These are phyloP conservation scores for Macrophomina pseudophaseolina DNA, from an alignment of 2,329 filamentous ascomycete species.

Conservation along the genomic window DNA sequence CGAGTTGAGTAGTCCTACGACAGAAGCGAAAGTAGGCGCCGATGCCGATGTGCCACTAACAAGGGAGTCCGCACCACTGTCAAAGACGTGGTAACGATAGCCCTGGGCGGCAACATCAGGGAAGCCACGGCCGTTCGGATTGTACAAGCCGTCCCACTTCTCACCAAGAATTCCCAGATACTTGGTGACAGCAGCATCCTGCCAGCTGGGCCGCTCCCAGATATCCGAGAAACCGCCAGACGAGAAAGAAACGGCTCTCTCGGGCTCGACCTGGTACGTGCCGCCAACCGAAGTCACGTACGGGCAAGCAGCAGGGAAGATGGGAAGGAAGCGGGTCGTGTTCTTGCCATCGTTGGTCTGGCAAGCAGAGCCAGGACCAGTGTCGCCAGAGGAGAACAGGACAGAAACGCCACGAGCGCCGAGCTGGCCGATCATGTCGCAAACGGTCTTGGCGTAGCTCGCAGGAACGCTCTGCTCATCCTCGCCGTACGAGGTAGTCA, in stretches of 20 bases:
- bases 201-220: slow-evolving; percentile 50
- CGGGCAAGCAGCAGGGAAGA: slow-evolving; percentile 54
- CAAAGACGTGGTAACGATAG: slow-evolving; percentile 41
- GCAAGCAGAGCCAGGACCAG: slow-evolving; percentile 49
- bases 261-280: slow-evolving; percentile 47
- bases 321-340: slow-evolving; percentile 49
- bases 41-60: slow-evolving; percentile 48
- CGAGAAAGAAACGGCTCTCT: slow-evolving; percentile 46
- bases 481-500: slow-evolving; percentile 48
- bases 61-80: slow-evolving; percentile 38
- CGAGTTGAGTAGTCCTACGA: slow-evolving; percentile 46
- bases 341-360: slow-evolving; percentile 53
- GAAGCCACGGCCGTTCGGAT: slow-evolving; percentile 49
- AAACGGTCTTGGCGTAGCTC: slow-evolving; percentile 45
- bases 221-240: slow-evolving; percentile 54
- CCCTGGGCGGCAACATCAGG: slow-evolving; percentile 52
- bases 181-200: slow-evolving; percentile 44
- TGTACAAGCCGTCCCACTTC: slow-evolving; percentile 50
- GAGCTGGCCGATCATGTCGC: slow-evolving; percentile 47
- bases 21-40: slow-evolving; percentile 45
- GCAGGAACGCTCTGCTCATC: slow-evolving; percentile 47
- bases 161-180: slow-evolving; percentile 49
- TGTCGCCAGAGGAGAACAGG: slow-evolving; percentile 48
- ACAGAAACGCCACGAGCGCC: slow-evolving; percentile 48
- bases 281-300: slow-evolving; percentile 55